phyloP scores from a whole-genome alignment of 257 asterid species.

The Solanum commersonii region DNA sequence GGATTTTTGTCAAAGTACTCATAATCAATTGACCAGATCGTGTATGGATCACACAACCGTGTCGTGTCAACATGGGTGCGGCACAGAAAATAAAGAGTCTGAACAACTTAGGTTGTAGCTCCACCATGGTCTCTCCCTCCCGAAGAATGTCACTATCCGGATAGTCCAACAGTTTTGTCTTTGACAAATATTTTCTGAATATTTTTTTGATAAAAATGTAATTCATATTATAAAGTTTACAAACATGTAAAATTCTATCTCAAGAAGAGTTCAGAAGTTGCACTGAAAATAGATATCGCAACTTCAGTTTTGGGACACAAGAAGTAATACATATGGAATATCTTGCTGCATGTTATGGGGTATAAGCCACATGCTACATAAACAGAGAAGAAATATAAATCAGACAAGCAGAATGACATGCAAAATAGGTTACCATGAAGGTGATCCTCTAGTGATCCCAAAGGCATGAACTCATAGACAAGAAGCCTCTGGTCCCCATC shows the following conservation, averaged over 20 bases:
- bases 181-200: not conserved
- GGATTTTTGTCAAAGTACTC: not conserved
- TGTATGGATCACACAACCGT: not conserved
- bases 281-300: not conserved
- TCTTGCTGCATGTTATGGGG: not conserved
- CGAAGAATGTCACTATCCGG: not conserved
- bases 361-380: not conserved
- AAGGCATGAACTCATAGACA: slow-evolving; percentile 96
- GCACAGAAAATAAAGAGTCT: not conserved
- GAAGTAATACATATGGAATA: not conserved
- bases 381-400: not conserved
- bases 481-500: slow-evolving; percentile 99
- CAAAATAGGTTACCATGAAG: slow-evolving; percentile 61
- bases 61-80: not conserved
- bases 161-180: not conserved
- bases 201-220: not conserved
- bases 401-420: not conserved
- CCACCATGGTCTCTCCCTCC: not conserved
- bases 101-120: not conserved
- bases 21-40: not conserved
- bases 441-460: slow-evolving; percentile 95
- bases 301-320: not conserved
- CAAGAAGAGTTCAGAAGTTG: not conserved
- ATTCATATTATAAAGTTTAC: not conserved
- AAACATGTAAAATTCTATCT: not conserved